These are phyloP conservation scores for Digitaria exilis DNA, from an alignment of 202 grass and related monocot species.

Conservation along the genomic window DNA sequence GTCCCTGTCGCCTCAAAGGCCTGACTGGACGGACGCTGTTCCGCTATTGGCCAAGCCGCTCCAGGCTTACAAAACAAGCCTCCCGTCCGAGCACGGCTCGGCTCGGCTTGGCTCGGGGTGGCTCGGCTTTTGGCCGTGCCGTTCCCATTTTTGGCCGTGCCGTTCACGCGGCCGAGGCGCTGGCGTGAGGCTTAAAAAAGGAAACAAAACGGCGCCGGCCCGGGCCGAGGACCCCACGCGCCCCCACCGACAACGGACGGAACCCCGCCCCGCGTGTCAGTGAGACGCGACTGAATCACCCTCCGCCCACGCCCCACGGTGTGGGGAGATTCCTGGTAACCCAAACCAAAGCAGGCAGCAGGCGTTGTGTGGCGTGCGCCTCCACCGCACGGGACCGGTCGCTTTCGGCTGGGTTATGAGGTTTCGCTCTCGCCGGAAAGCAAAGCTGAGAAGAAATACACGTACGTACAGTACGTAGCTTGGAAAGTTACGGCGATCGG, in stretches of 20 bases:
- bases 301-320: background rate
- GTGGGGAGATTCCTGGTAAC: constrained; percentile 27
- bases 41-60: background rate
- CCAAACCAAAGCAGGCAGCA: no score
- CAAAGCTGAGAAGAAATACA: background rate
- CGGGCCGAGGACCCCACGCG: background rate
- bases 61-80: no score
- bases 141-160: no score
- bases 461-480: background rate
- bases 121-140: constrained; percentile 3
- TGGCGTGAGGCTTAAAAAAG: background rate
- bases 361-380: no score
- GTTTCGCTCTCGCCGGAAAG: background rate
- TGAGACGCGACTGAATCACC: background rate
- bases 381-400: background rate
- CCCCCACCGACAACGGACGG: background rate
- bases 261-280: constrained; percentile 16
- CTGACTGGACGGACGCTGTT: background rate
- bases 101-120: no score
- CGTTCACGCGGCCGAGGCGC: no score
- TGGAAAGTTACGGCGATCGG: background rate
- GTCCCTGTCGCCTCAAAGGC: background rate
- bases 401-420: background rate
- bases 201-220: background rate
- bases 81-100: background rate